Conservation (phyloP, 208 protist species). For the Wallacemonas sp. region DNA sequence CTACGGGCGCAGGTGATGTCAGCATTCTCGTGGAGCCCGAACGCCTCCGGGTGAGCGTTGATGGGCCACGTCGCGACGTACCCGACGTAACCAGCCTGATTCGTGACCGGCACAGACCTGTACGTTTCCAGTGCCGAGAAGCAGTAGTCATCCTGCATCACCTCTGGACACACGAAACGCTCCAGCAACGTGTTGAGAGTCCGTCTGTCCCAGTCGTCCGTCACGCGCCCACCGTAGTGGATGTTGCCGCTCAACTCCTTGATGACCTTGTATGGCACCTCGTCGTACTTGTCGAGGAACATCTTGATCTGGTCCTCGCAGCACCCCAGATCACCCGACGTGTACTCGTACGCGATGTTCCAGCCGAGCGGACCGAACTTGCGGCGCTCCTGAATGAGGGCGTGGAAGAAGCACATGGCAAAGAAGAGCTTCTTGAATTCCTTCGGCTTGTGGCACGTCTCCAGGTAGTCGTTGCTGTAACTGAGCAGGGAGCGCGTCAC, state of each 20-base stretch:
- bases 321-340: slow-evolving; percentile 94
- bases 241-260: slow-evolving; percentile 96
- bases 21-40: slow-evolving; percentile 98
- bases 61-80: slow-evolving; percentile 93
- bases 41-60: slow-evolving; percentile 94
- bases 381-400: slow-evolving; percentile 96
- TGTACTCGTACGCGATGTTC: slow-evolving; percentile 99
- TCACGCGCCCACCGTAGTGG: slow-evolving; percentile 99
- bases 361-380: slow-evolving; percentile 99
- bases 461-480: slow-evolving; percentile 88
- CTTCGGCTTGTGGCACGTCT: slow-evolving; percentile 79
- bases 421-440: slow-evolving; percentile 97
- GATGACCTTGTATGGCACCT: slow-evolving; percentile 98
- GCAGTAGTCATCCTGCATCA: slow-evolving; percentile 91
- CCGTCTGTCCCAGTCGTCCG: slow-evolving; percentile 98
- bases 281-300: slow-evolving; percentile 97
- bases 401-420: slow-evolving; percentile 98
- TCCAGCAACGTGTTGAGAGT: slow-evolving; percentile 95
- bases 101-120: slow-evolving; percentile 70
- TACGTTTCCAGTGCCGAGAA: slow-evolving; percentile 89
- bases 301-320: slow-evolving; percentile 92
- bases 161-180: slow-evolving; percentile 85
- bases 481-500: slow-evolving; percentile 88
- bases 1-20: slow-evolving; percentile 96
- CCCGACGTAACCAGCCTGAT: slow-evolving; percentile 86